Evolutionary conservation across 2,329 filamentous ascomycete species (phyloP).

Genomic region (Paracorniculantispora psalliotae): DNA sequence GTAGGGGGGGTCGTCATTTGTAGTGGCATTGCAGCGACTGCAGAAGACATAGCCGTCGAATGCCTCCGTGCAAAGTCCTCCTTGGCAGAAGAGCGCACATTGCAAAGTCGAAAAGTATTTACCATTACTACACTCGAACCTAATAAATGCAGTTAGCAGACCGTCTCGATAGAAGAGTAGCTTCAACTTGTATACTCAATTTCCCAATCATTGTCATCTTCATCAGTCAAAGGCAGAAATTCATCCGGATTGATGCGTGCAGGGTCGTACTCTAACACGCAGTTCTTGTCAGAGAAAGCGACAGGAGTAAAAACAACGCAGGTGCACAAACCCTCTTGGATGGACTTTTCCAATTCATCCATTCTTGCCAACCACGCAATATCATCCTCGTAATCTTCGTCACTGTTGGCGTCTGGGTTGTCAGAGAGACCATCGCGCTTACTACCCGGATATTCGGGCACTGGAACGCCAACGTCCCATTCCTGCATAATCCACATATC

Average conservation of each 20-base stretch:
- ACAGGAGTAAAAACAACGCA: no score
- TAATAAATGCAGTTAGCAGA: background rate
- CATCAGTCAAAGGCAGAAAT: background rate
- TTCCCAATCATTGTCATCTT: background rate
- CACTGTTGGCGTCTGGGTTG: background rate
- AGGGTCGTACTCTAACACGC: background rate
- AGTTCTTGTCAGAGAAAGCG: no score
- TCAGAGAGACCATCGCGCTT: background rate
- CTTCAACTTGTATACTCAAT: background rate
- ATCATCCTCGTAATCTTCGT: background rate
- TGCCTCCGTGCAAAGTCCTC: background rate
- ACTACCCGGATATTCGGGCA: background rate
- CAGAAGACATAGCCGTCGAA: background rate
- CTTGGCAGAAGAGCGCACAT: background rate
- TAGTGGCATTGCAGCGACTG: background rate
- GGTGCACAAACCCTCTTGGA: background rate
- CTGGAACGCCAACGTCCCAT: background rate
- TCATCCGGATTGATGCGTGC: background rate
- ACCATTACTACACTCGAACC: background rate
- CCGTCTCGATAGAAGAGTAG: background rate
- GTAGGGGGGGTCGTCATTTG: background rate
- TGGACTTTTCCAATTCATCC: background rate
- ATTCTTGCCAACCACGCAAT: background rate
- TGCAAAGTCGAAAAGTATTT: background rate
- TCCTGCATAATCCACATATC: background rate